Evolutionary conservation across 176 grass and related monocot genomes (phyloP).

Genomic region (Ensete glaucum): DNA sequence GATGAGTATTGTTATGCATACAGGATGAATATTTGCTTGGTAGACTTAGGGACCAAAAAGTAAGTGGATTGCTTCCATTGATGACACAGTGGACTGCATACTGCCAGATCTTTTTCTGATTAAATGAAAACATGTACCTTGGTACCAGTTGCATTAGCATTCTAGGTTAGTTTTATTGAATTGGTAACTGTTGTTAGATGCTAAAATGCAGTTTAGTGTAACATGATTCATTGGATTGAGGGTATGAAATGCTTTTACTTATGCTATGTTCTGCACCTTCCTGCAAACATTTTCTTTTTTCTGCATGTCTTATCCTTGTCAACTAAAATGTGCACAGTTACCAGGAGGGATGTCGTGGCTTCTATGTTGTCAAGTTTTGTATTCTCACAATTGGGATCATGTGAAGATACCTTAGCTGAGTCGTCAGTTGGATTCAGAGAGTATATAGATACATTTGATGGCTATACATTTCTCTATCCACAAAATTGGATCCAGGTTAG

Average conservation of each 20-base stretch:
- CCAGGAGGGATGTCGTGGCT: slow-evolving; percentile 63
- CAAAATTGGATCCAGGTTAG: slow-evolving; percentile 75
- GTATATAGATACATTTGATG: slow-evolving; percentile 68
- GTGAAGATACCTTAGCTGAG: slow-evolving; percentile 29
- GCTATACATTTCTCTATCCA: slow-evolving; percentile 67
- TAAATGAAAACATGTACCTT: background rate
- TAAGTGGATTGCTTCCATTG: no score
- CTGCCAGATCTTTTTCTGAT: no score
- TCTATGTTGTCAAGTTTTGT: slow-evolving; percentile 47
- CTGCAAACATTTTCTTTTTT: slow-evolving; percentile 11
- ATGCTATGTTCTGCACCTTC: background rate
- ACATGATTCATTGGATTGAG: no score
- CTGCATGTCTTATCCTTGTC: background rate
- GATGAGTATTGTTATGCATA: no score
- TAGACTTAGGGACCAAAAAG: no score
- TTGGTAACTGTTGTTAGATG: no score
- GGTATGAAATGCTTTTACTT: background rate
- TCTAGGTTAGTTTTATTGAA: background rate
- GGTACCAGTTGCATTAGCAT: background rate
- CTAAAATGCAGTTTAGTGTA: no score
- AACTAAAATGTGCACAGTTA: slow-evolving; percentile 65
- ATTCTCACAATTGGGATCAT: slow-evolving; percentile 22
- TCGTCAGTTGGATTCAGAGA: slow-evolving; percentile 51
- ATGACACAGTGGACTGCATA: no score
- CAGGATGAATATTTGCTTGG: no score